These are phyloP conservation scores for Zygoascus flipseniorum DNA, from an alignment of 805 yeast genomes.

Conservation along the genomic window DNA sequence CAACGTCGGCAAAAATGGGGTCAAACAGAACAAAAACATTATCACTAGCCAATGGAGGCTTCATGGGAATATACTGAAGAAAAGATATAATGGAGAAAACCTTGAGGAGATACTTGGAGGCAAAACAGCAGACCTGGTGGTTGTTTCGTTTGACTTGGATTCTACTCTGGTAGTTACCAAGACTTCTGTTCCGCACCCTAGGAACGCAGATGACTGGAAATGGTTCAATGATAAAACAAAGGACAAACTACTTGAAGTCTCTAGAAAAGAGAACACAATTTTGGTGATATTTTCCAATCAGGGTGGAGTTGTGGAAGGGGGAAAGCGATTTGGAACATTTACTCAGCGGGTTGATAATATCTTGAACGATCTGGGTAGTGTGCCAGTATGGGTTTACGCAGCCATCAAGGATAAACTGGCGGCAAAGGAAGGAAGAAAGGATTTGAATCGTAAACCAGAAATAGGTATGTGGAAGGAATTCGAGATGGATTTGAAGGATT, in stretches of 20 bases:
- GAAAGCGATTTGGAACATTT: conserved; percentile 28
- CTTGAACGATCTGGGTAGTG: conserved; percentile 19
- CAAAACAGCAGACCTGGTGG: not conserved
- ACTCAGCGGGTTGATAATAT: conserved; percentile 25
- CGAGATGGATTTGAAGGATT: conserved; percentile 29
- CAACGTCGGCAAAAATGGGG: not conserved
- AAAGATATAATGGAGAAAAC: not conserved
- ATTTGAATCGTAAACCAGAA: conserved; percentile 53
- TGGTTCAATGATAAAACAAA: conserved; percentile 34
- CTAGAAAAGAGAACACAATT: conserved; percentile 20
- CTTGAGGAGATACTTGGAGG: not conserved
- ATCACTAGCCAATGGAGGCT: not conserved
- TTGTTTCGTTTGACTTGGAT: conserved; percentile 82
- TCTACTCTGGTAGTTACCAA: conserved; percentile 64
- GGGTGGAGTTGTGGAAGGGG: conserved; percentile 49
- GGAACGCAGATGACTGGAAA: conserved; percentile 65
- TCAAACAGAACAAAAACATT: not conserved
- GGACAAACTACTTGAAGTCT: conserved; percentile 2
- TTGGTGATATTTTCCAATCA: conserved; percentile 82
- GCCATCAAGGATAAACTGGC: conserved; percentile 46
- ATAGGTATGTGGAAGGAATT: conserved; percentile 69
- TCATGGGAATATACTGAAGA: not conserved
- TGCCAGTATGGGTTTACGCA: conserved; percentile 46
- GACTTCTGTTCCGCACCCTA: conserved; percentile 51
- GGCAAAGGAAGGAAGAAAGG: conserved; percentile 2